A percentile compares a stretch with the other conserved stretches of the same genome.
Conservation (phyloP, 2,329 filamentous ascomycete genomes). For the Beauveria rudraprayagi region DNA sequence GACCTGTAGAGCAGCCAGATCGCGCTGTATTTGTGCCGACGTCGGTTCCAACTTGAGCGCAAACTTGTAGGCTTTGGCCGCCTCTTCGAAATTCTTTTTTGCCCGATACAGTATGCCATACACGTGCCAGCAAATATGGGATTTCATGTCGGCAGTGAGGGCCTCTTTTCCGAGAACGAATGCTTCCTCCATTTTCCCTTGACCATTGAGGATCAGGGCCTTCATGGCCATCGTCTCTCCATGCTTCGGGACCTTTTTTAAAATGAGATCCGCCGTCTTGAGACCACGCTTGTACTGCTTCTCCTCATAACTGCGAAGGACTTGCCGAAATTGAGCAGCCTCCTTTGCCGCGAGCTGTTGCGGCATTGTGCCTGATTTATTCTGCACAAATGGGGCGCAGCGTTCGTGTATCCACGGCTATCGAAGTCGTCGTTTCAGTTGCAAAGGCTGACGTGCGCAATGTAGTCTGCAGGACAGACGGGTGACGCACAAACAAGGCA, state of each 20-base stretch:
- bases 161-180: conserved; percentile 90
- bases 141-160: conserved; percentile 94
- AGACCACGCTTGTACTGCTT: conserved; percentile 96
- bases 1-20: conserved; percentile 85
- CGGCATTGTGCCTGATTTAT: conserved; percentile 38
- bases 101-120: conserved; percentile 90
- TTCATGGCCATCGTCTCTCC: conserved; percentile 99
- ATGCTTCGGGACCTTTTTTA: conserved; percentile 91
- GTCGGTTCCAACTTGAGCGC: conserved; percentile 90
- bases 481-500: neutral
- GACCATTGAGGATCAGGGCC: conserved; percentile 87
- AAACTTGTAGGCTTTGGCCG: conserved; percentile 98
- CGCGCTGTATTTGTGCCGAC: conserved; percentile 85
- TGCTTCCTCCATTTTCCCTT: conserved; percentile 88
- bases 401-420: conserved; percentile 8
- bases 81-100: conserved; percentile 96
- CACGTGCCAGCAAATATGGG: conserved; percentile 98
- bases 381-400: neutral
- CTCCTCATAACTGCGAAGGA: conserved; percentile 93
- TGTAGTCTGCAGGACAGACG: neutral
- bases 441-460: neutral
- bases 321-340: conserved; percentile 83
- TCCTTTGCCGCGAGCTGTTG: conserved; percentile 79
- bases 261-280: conserved; percentile 92
- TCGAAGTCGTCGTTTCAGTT: neutral